A percentile compares a stretch with the other conserved stretches of the same genome.
Evolutionary conservation across 177 flowering plant species (phyloP).

Genomic region (Vitis hybrid): DNA sequence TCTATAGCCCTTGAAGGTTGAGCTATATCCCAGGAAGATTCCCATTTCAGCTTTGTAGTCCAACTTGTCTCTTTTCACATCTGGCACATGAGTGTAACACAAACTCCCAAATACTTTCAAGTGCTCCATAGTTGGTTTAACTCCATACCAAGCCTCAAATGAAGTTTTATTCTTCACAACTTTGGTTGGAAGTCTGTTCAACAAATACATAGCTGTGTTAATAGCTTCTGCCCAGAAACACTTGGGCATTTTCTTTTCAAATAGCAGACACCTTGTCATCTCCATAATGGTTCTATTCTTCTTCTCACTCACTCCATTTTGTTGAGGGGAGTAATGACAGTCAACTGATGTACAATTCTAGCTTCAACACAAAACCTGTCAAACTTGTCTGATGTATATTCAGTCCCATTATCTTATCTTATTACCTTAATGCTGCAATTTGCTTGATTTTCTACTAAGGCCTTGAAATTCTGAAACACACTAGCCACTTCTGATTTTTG

Average conservation of each 20-base stretch:
- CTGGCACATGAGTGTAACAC: too few species aligned
- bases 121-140: background rate
- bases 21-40: too few species aligned
- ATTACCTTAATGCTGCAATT: background rate
- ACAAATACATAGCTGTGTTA: background rate
- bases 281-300: slow-evolving; percentile 5
- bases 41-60: too few species aligned
- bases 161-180: slow-evolving; percentile 1
- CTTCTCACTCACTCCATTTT: slow-evolving; percentile 1
- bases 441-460: background rate
- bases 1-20: too few species aligned
- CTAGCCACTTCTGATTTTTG: background rate
- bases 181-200: slow-evolving; percentile 11
- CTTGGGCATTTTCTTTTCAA: slow-evolving; percentile 3
- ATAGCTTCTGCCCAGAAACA: background rate
- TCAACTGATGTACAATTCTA: background rate
- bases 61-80: too few species aligned
- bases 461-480: background rate
- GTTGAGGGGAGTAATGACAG: slow-evolving; percentile 2
- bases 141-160: slow-evolving; percentile 14
- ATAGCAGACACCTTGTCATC: slow-evolving; percentile 4
- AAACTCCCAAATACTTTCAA: background rate
- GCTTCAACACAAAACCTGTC: background rate
- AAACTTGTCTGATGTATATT: slow-evolving; percentile 2
- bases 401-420: background rate